These are phyloP conservation scores for Saposhnikovia divaricata DNA, from an alignment of 129 eudicot species.

Conservation along the genomic window DNA sequence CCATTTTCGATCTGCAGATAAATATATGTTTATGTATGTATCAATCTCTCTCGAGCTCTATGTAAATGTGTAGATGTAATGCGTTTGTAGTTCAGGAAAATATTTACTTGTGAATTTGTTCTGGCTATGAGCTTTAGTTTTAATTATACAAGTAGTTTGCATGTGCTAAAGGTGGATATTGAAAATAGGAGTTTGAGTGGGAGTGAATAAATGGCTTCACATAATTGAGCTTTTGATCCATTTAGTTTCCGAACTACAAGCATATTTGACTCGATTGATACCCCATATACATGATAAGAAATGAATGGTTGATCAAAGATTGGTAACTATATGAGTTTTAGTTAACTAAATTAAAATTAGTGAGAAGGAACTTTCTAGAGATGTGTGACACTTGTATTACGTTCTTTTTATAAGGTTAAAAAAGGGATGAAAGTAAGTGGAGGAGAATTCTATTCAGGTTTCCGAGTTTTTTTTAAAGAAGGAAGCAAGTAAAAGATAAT, in stretches of 20 bases:
- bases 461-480: too few relatives aligned
- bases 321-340: too few relatives aligned
- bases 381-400: too few relatives aligned
- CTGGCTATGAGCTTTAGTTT: too few relatives aligned
- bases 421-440: too few relatives aligned
- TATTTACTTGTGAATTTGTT: not conserved
- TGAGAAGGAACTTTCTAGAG: too few relatives aligned
- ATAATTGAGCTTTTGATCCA: not conserved
- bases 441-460: too few relatives aligned
- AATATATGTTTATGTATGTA: not conserved
- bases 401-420: too few relatives aligned
- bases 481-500: too few relatives aligned
- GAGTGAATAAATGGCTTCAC: not conserved
- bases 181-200: constrained; percentile 6
- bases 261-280: not conserved
- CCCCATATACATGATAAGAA: not conserved
- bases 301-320: not conserved
- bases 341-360: too few relatives aligned
- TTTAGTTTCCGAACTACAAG: not conserved
- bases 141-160: not conserved
- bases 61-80: too few relatives aligned
- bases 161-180: not conserved
- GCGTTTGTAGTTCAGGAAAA: not conserved
- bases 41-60: not conserved
- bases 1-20: not conserved